phyloP scores from a whole-genome alignment of 2,329 filamentous ascomycete genomes.

The Beauveria varroae region DNA sequence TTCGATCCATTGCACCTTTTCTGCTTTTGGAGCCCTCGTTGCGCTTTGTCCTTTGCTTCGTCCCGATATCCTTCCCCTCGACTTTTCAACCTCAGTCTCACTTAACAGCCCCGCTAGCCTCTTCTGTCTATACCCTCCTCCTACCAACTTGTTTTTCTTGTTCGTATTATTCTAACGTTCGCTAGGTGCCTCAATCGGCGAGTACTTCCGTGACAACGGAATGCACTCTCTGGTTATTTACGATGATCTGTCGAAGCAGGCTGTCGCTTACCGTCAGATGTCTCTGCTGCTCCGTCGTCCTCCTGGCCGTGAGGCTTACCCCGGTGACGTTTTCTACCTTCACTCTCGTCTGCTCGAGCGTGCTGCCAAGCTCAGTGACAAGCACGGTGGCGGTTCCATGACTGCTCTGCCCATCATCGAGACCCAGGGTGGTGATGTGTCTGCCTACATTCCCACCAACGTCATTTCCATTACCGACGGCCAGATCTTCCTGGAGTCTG shows the following conservation, averaged over 20 bases:
- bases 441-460: slow-evolving; percentile 99
- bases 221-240: slow-evolving; percentile 86
- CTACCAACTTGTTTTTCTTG: slow-evolving; percentile 14
- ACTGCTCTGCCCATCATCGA: slow-evolving; percentile 97
- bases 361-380: slow-evolving; percentile 98
- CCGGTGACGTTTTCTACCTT: slow-evolving; percentile 98
- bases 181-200: slow-evolving; percentile 36
- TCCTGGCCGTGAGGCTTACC: slow-evolving; percentile 98
- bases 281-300: slow-evolving; percentile 95
- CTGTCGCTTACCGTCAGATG: slow-evolving; percentile 98
- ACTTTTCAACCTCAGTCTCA: no score
- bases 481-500: slow-evolving; percentile 98
- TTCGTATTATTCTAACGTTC: slow-evolving; percentile 14
- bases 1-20: background rate
- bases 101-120: background rate
- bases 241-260: slow-evolving; percentile 97
- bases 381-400: slow-evolving; percentile 89
- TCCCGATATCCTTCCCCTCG: no score
- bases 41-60: no score
- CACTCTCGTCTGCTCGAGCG: slow-evolving; percentile 99
- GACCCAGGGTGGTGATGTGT: slow-evolving; percentile 99
- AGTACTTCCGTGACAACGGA: slow-evolving; percentile 76
- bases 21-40: background rate
- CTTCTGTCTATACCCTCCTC: background rate
- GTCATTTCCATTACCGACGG: slow-evolving; percentile 99